A percentile compares a stretch with the other conserved stretches of the same genome.
Conservation (phyloP, 257 asterid species). For the Nicotiana sylvestris region DNA sequence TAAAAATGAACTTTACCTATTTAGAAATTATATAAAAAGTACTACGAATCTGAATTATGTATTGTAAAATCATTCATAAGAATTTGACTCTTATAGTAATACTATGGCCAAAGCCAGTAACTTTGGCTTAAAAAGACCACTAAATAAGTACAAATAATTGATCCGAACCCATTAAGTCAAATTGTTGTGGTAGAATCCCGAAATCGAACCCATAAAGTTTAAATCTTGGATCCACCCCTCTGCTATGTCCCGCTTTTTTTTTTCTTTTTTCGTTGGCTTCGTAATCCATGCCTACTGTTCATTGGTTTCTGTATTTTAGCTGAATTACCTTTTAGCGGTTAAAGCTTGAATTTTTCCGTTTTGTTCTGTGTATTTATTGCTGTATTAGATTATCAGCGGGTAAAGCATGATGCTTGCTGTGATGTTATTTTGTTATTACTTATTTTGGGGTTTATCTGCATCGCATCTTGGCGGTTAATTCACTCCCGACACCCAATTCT, state of each 20-base stretch:
- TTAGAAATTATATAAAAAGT: neutral
- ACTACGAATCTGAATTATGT: neutral
- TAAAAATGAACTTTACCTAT: neutral
- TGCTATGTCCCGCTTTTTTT: neutral
- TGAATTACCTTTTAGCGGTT: neutral
- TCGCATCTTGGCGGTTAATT: neutral
- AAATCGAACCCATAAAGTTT: no score
- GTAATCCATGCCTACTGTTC: neutral
- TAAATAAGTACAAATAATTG: no score
- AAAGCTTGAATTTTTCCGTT: neutral
- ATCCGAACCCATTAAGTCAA: no score
- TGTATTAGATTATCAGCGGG: neutral
- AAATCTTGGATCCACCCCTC: no score
- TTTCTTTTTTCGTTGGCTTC: neutral
- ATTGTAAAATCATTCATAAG: neutral
- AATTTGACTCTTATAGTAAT: neutral
- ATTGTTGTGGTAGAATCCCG: no score
- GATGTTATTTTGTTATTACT: slow-evolving; percentile 1
- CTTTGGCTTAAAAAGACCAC: no score
- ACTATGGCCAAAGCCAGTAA: no score
- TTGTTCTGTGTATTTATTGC: neutral
- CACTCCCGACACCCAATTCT: neutral
- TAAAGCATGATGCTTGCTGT: neutral
- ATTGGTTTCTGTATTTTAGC: neutral
- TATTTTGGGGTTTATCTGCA: neutral